A percentile compares a stretch with the other conserved stretches of the same genome.
phyloP scores from a whole-genome alignment of 345 rosid species.

The Noccaea bulbosa region DNA sequence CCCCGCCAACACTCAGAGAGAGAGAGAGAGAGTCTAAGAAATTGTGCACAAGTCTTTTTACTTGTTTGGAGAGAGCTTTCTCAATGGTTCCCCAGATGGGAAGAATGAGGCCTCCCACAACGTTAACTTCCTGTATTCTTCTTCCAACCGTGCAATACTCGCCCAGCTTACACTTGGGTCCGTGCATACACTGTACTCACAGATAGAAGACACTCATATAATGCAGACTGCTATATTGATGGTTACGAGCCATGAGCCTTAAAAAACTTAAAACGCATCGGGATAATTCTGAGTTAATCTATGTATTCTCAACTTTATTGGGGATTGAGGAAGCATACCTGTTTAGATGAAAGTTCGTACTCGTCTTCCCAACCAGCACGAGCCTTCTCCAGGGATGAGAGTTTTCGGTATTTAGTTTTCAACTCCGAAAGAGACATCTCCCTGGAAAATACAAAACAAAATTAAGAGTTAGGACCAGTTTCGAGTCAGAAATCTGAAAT shows the following conservation, averaged over 20 bases:
- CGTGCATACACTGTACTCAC: slow-evolving; percentile 92
- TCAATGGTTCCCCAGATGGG: slow-evolving; percentile 98
- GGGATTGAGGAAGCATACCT: slow-evolving; percentile 51
- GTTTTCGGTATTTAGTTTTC: slow-evolving; percentile 78
- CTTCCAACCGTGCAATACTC: slow-evolving; percentile 95
- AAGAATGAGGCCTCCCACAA: slow-evolving; percentile 96
- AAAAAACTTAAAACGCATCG: background rate
- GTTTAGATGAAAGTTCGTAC: slow-evolving; percentile 89
- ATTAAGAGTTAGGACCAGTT: slow-evolving; percentile 13
- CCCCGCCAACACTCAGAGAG: slow-evolving; percentile 8
- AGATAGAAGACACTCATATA: slow-evolving; percentile 18
- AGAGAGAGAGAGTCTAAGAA: background rate
- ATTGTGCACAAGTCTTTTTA: slow-evolving; percentile 26
- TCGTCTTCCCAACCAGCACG: slow-evolving; percentile 92
- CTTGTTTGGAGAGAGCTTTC: slow-evolving; percentile 97
- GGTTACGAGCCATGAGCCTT: slow-evolving; percentile 7
- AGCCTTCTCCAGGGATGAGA: slow-evolving; percentile 78
- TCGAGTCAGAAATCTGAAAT: slow-evolving; percentile 22
- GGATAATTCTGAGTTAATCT: slow-evolving; percentile 4
- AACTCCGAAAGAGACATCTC: slow-evolving; percentile 86
- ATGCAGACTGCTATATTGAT: background rate
- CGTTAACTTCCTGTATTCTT: slow-evolving; percentile 89
- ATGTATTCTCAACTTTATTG: background rate
- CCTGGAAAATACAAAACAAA: slow-evolving; percentile 48
- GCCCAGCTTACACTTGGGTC: slow-evolving; percentile 89